Evolutionary conservation across 2,329 filamentous ascomycete genomes (phyloP).

Genomic region (Exophiala xenobiotica): DNA sequence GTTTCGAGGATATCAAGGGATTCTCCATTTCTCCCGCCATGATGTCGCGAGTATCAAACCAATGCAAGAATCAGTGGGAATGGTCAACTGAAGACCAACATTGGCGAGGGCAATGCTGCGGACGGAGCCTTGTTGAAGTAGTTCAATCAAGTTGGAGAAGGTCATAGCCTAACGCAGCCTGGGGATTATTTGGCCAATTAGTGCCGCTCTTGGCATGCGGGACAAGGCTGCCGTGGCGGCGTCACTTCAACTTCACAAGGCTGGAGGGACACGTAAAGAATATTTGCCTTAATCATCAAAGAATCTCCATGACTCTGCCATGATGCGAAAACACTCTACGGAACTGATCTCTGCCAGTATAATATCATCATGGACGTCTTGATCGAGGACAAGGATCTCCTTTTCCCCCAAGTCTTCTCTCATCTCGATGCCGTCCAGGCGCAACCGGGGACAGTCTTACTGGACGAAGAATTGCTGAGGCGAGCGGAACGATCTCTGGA

Average conservation of each 20-base stretch:
- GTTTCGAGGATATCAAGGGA: conserved; percentile 65
- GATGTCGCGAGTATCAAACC: no score
- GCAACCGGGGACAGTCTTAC: conserved; percentile 13
- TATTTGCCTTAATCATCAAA: no score
- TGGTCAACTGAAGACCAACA: not conserved
- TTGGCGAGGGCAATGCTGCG: not conserved
- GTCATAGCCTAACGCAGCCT: no score
- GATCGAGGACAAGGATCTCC: conserved; percentile 23
- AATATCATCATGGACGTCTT: conserved; percentile 22
- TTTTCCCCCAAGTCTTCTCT: conserved; percentile 27
- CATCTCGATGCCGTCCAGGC: conserved; percentile 26
- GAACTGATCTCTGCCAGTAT: not conserved
- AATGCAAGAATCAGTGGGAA: no score
- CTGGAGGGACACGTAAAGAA: no score
- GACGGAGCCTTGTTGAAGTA: not conserved
- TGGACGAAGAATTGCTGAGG: conserved; percentile 29
- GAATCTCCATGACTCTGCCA: not conserved
- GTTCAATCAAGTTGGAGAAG: no score
- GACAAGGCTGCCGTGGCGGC: conserved; percentile 8
- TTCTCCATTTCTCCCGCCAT: conserved; percentile 54
- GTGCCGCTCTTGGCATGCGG: not conserved
- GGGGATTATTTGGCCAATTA: not conserved
- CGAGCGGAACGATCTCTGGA: conserved; percentile 28
- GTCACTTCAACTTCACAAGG: conserved; percentile 1
- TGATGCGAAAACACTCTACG: not conserved